Evolutionary conservation across 768 basidiomycete genomes (phyloP), one percentile per base, ranked within the genome.

Genomic region (Leccinum broughii): DNA sequence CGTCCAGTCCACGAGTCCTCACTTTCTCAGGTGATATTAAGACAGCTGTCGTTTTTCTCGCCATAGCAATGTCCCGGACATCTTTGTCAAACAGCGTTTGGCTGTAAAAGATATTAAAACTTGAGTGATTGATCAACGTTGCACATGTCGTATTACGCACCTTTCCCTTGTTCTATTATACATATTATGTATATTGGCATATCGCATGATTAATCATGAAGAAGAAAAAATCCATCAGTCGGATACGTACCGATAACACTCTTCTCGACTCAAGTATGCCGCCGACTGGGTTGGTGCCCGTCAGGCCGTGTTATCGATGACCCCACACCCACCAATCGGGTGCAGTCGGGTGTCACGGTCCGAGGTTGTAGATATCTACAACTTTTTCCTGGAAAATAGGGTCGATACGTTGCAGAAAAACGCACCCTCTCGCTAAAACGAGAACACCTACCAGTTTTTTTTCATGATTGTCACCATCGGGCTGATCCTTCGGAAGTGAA

Each of bases 51-150:
- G 78, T 80, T 62, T 77, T 76, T 51, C 76, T 74, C 37, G 83
- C 76, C 28, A 85, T 70, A 2, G 78, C 73, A 50, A 84, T 77
- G 56, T 84, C 81, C 13, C 83, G 82, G 56, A 85, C 78, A 60
- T 85, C 81, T 57, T 84, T 80, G 6, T 83, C 70, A 22, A 85
- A 80, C 22, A 22, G 22, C 22, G 81, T 81, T 67, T 82, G 83
- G 54, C 83, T 85, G 34, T 51, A 28, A 28, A 17, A 60, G 46
- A 51, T 49, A 56, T 73, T 58, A 67, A 64, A 28, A 44, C 22
- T 20, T 22, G 41, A 35, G 44, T 22, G 22, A 22, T 22, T 44
- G 13, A 59, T 20, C 51, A 44, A 57, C 34, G 5, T 7, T 20
- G 54, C 17, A 53, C 17, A 55, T 35, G 37, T 8, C 41, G 15